Conservation (phyloP, 345 rosid genomes). For the Rubroshorea leprosula region DNA sequence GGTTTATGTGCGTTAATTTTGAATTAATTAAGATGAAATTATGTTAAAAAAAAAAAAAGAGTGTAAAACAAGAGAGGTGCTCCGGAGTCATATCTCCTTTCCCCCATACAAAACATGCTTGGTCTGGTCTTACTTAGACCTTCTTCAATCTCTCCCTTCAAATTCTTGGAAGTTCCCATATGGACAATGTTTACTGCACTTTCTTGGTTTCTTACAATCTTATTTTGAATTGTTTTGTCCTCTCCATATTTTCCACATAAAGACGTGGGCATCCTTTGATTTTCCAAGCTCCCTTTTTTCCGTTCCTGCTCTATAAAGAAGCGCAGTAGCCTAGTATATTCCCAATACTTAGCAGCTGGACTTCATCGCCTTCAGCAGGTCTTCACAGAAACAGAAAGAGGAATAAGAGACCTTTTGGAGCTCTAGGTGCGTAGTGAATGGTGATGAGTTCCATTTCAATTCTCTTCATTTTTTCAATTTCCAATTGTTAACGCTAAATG, state of each 20-base stretch:
- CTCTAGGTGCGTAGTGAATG: no score
- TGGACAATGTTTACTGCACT: background rate
- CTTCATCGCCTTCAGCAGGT: background rate
- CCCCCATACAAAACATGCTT: slow-evolving; percentile 8
- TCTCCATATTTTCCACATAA: slow-evolving; percentile 2
- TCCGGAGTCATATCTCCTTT: no score
- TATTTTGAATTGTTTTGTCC: slow-evolving; percentile 25
- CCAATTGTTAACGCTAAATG: no score
- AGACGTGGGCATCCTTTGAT: background rate
- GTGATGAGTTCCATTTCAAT: no score
- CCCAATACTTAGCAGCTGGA: background rate
- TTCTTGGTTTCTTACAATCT: background rate
- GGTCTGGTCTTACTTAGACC: background rate
- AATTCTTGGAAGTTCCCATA: slow-evolving; percentile 29
- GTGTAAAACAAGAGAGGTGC: no score
- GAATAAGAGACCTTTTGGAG: no score
- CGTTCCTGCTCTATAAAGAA: background rate
- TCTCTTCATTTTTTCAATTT: no score
- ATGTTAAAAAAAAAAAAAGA: no score
- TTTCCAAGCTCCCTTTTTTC: slow-evolving; percentile 1
- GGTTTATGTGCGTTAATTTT: no score
- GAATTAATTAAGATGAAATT: no score
- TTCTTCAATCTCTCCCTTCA: slow-evolving; percentile 22
- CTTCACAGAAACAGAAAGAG: no score
- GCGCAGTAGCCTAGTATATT: no score